Base-by-base conservation (phyloP, 805 yeast species). In the Candida pseudoglaebosa region DNA sequence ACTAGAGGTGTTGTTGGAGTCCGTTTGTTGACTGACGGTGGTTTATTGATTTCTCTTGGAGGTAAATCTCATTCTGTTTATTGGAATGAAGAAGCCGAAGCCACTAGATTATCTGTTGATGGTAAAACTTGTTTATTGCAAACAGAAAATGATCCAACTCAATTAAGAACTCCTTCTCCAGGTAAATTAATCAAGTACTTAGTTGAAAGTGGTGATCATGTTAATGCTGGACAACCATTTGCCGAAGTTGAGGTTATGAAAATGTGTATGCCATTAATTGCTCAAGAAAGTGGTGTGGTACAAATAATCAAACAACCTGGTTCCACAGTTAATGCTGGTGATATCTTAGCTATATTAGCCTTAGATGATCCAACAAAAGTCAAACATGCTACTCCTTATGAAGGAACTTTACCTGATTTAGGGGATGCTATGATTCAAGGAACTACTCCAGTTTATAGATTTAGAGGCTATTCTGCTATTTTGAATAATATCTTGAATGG, bases 201-300 rank as follows among this genome's bases (percentile, higher is more conserved):
- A 50, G 95, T 93, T 45, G 98, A 95, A 58, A 84, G 82, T 52
- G 99, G 99, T 50, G 99, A 91, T 47, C 98, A 91, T 56, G 77
- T 93, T 52, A 67, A 65, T 37, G 80, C 93, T 43, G 98, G 98
- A 44, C 95, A 91, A 67, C 82, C 97, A 33, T 95, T 79, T 57
- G 99, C 99, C 30, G 99, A 93, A 70, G 96, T 93, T 41, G 99
- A 93, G 70, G 99, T 93, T 50, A 93, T 93, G 99, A 93, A 93
- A 67, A 93, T 93, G 99, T 89, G 90, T 66, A 93, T 93, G 97
- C 97, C 99, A 36, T 75, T 93, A 54, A 70, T 90, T 56, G 91
- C 97, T 15, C 87, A 82, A 62, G 99, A 91, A 62, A 84, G 85
- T 54, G 99, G 99, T 75, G 72, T 77, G 42, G 86, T 90, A 38